Base-by-base conservation (phyloP, 2,329 filamentous ascomycete genomes). In the Penicillium expansum region DNA sequence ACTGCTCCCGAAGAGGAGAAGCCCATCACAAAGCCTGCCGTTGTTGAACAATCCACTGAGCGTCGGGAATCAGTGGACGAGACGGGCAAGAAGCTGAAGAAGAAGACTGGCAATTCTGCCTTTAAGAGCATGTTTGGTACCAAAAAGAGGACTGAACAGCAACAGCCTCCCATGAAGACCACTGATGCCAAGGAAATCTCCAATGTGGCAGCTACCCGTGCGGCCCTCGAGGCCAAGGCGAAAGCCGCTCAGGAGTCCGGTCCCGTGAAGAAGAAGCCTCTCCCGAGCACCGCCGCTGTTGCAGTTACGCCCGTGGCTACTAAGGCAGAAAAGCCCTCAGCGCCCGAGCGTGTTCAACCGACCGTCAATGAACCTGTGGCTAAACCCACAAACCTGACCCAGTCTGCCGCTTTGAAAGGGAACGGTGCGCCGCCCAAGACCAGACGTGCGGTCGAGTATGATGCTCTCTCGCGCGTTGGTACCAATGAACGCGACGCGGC, bases 401-500 rank as follows among this genome's bases (percentile, higher is more conserved):
- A 35, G 20, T 43, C 58, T 11, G 33, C 51, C 27, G 41, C 50
- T 27, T 39, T 55, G 20, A 51, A 56, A 29, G 56, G 59, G 14
- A 67, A 67, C 32, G 69, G 65, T 32, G 69, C 69, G 41, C 69
- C 71, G 11, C 73, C 73, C 39, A 69, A 68, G 55, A 75, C 77
- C 77, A 55, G 74, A 73, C 58, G 82, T 82, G 65, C 73, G 80
- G 60, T 83, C 77, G 71, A 77, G 67, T 66, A 81, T 82, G 78
- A 79, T 82, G 63, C 79, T 73, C 70, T 85, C 5, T 88, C 88
- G 6, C 83, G 82, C 5, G 80, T 87, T 35, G 83, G 85, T 66
- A 86, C 76, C 33, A 72, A 73, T 52, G 77, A 79, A 62, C 72
- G 73, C 49, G 72, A 71, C 38, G 74, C 75, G n/a, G 76, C 77